These are phyloP conservation scores for Pyrus betulifolia DNA, from an alignment of 306 rosid species.

Conservation along the genomic window DNA sequence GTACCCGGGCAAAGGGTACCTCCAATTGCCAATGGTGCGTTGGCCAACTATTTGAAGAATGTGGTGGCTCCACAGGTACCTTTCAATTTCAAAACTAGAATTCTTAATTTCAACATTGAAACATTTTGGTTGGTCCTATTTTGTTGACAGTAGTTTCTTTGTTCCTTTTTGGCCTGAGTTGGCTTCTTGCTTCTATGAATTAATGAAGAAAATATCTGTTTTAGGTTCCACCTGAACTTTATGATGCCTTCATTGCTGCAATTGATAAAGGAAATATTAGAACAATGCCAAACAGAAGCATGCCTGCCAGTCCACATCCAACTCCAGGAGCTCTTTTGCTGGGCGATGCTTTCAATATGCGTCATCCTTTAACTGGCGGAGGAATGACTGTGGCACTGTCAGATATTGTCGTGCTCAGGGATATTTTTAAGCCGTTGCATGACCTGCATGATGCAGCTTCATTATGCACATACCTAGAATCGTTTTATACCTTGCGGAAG, in stretches of 20 bases:
- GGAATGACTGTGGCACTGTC: conserved; percentile 73
- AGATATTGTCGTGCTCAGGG: conserved; percentile 44
- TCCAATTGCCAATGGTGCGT: conserved; percentile 32
- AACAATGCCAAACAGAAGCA: conserved; percentile 47
- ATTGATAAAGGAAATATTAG: conserved; percentile 41
- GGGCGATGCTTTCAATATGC: conserved; percentile 70
- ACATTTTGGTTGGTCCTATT: neutral
- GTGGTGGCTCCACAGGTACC: conserved; percentile 57
- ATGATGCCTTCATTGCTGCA: conserved; percentile 42
- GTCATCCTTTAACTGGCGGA: conserved; percentile 59
- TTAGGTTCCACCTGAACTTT: conserved; percentile 44
- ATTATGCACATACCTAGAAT: conserved; percentile 40
- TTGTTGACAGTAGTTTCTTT: neutral
- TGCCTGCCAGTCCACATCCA: conserved; percentile 43
- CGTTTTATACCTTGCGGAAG: conserved; percentile 50
- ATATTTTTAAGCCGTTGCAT: conserved; percentile 36
- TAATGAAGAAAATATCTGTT: conserved; percentile 8
- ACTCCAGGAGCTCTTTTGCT: conserved; percentile 54
- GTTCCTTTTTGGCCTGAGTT: neutral
- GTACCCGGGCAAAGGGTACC: conserved; percentile 50
- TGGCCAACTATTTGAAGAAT: conserved; percentile 44
- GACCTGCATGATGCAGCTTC: conserved; percentile 34
- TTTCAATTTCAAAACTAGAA: neutral
- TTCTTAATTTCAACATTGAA: neutral
- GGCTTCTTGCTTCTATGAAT: conserved; percentile 1